Conservation (phyloP, 2,329 filamentous ascomycete genomes). For the Polychaeton citri region DNA sequence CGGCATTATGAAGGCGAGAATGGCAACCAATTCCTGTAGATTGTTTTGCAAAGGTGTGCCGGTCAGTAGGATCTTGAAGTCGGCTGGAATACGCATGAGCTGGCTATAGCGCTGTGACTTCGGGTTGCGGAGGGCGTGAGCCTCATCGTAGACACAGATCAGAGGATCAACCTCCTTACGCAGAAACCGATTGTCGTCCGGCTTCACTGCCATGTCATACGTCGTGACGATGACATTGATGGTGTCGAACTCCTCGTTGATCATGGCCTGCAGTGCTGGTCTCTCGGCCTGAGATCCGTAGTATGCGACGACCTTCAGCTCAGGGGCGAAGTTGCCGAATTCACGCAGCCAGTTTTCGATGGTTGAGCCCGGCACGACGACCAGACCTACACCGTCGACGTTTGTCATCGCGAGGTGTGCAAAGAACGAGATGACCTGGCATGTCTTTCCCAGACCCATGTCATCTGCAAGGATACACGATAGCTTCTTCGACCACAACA, state of each 20-base stretch:
- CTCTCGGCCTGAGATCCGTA: conserved; percentile 57
- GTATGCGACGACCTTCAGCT: conserved; percentile 58
- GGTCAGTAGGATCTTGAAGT: conserved; percentile 76
- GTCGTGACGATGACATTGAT: conserved; percentile 62
- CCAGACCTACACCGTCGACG: conserved; percentile 59
- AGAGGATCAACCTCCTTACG: conserved; percentile 39
- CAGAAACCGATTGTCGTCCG: conserved; percentile 51
- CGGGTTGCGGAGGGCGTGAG: conserved; percentile 83
- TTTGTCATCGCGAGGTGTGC: conserved; percentile 64
- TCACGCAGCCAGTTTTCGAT: conserved; percentile 93
- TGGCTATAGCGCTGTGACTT: conserved; percentile 70
- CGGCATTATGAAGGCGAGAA: conserved; percentile 90
- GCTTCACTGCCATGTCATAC: conserved; percentile 50
- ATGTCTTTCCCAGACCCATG: conserved; percentile 92
- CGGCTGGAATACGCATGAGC: conserved; percentile 60
- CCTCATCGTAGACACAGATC: conserved; percentile 77
- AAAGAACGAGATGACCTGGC: conserved; percentile 86
- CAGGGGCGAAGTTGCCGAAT: conserved; percentile 74
- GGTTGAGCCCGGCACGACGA: conserved; percentile 86
- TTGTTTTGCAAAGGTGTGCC: conserved; percentile 94
- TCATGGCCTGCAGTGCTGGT: conserved; percentile 51
- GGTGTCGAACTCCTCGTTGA: conserved; percentile 49
- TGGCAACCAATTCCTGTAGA: conserved; percentile 75
- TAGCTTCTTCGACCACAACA: conserved; percentile 66
- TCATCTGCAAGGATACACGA: conserved; percentile 93